These are phyloP conservation scores for Puccinia coronata DNA, from an alignment of 1,284 basidiomycete species.

Conservation along the genomic window DNA sequence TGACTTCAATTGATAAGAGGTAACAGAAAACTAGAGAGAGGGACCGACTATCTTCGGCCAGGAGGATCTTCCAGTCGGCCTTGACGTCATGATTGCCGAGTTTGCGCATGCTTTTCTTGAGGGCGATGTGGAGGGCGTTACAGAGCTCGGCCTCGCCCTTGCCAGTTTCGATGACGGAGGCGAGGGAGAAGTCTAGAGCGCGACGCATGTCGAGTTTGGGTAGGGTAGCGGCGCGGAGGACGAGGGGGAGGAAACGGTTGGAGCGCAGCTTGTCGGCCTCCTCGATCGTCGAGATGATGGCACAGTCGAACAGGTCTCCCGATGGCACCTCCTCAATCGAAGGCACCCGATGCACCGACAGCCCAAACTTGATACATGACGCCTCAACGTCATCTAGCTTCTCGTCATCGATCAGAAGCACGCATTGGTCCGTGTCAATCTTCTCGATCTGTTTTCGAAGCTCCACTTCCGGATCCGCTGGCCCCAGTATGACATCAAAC, in stretches of 20 bases:
- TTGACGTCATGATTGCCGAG: slow-evolving; percentile 44
- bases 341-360: slow-evolving; percentile 46
- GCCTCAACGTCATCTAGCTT: slow-evolving; percentile 37
- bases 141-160: slow-evolving; percentile 44
- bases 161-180: slow-evolving; percentile 43
- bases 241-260: slow-evolving; percentile 45
- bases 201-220: slow-evolving; percentile 47
- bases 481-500: slow-evolving; percentile 39
- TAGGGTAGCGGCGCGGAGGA: slow-evolving; percentile 34
- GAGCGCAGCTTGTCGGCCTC: slow-evolving; percentile 47
- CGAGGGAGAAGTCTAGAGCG: slow-evolving; percentile 41
- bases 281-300: slow-evolving; percentile 48
- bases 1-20: too few species aligned
- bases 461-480: slow-evolving; percentile 31
- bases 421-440: slow-evolving; percentile 49
- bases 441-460: slow-evolving; percentile 46
- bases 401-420: slow-evolving; percentile 43
- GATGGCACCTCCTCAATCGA: slow-evolving; percentile 48
- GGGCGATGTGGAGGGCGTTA: slow-evolving; percentile 42
- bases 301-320: slow-evolving; percentile 49
- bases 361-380: slow-evolving; percentile 44
- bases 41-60: slow-evolving; percentile 50
- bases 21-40: neutral
- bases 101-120: slow-evolving; percentile 48
- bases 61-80: slow-evolving; percentile 48